Conservation (phyloP, 495 filamentous ascomycete species). For the Achaetomiella virescens region DNA sequence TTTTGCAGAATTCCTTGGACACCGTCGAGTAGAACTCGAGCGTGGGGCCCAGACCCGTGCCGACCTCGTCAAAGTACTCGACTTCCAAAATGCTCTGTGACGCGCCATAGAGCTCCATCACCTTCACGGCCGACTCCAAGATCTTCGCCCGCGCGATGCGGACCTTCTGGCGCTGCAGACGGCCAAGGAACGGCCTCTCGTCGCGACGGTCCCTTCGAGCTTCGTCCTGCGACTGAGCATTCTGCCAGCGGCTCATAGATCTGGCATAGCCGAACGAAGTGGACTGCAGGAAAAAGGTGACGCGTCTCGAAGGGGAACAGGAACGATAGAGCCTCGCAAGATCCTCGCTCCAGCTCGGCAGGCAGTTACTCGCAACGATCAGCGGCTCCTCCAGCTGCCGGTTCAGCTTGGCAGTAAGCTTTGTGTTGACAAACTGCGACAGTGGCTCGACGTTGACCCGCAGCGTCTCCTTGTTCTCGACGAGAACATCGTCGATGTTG, state of each 20-base stretch:
- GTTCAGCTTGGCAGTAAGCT: constrained; percentile 98
- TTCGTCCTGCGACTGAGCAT: constrained; percentile 74
- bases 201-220: constrained; percentile 76
- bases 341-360: constrained; percentile 96
- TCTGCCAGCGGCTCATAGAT: constrained; percentile 97
- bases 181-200: constrained; percentile 85
- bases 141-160: constrained; percentile 90
- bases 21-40: constrained; percentile 98
- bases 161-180: constrained; percentile 94
- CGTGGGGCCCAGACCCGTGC: constrained; percentile 92
- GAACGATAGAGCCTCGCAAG: constrained; percentile 92
- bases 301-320: constrained; percentile 99
- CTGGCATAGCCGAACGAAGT: constrained; percentile 97
- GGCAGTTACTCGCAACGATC: constrained; percentile 94
- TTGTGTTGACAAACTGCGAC: constrained; percentile 97
- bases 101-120: constrained; percentile 98
- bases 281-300: constrained; percentile 93
- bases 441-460: constrained; percentile 73
- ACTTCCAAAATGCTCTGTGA: constrained; percentile 94
- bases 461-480: constrained; percentile 69
- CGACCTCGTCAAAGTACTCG: constrained; percentile 98
- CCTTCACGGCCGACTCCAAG: constrained; percentile 92
- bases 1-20: constrained; percentile 95
- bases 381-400: constrained; percentile 96
- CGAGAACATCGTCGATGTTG: constrained; percentile 91